These are phyloP conservation scores for Conticribra weissflogii DNA, from an alignment of 108 stramenopile species.

Conservation along the genomic window DNA sequence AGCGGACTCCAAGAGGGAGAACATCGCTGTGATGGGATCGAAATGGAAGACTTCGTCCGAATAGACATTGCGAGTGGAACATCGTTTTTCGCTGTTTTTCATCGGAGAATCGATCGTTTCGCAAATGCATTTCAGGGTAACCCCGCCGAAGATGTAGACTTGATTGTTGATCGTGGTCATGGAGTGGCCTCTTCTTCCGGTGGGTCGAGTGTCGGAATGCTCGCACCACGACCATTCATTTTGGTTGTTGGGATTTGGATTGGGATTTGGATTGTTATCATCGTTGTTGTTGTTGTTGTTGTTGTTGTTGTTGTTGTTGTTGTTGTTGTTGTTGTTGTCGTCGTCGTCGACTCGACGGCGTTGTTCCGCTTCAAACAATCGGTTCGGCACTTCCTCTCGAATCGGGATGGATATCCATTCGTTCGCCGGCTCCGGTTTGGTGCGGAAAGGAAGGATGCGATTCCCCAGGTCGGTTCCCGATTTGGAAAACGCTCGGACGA, in stretches of 20 bases:
- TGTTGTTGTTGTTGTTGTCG: no score
- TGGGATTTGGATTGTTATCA: no score
- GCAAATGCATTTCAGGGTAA: conserved; percentile 32
- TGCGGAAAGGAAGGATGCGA: neutral
- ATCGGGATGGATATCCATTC: conserved; percentile 19
- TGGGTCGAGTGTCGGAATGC: conserved; percentile 14
- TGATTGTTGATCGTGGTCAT: conserved; percentile 27
- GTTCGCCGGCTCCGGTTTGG: conserved; percentile 10
- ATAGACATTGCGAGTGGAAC: conserved; percentile 19
- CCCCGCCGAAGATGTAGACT: conserved; percentile 48
- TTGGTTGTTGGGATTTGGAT: no score
- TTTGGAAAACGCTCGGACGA: conserved; percentile 12
- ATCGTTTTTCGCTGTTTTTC: neutral
- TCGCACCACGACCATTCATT: conserved; percentile 32
- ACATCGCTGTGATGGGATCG: conserved; percentile 22
- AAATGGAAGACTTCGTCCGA: conserved; percentile 44
- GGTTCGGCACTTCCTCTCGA: conserved; percentile 6
- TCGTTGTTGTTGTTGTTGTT: no score
- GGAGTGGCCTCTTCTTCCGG: conserved; percentile 40
- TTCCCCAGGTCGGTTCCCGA: conserved; percentile 3
- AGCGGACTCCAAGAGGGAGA: conserved; percentile 10
- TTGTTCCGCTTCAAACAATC: no score
- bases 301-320: no score
- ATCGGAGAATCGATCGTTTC: neutral
- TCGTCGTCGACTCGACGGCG: neutral